Percentiles rank a stretch among this genome's conserved stretches.
phyloP scores from a whole-genome alignment of 768 basidiomycete genomes.

The Sporobolomyces phaffii region DNA sequence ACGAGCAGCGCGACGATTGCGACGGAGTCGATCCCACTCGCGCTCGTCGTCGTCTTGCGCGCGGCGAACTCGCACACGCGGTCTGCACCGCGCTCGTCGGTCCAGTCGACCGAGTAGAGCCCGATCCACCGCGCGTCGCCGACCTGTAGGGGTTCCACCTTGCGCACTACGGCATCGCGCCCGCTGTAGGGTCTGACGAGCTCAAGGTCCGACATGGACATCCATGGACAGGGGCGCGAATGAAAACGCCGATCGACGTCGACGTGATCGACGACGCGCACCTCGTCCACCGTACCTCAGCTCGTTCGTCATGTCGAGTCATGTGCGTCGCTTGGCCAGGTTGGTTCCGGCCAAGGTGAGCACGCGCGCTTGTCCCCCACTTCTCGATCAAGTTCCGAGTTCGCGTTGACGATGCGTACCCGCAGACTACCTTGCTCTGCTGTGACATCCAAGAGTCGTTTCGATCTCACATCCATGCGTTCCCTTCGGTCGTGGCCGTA shows the following conservation, averaged over 20 bases:
- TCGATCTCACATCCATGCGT: slow-evolving; percentile 57
- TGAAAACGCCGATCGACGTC: too few relatives aligned
- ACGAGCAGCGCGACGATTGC: slow-evolving; percentile 73
- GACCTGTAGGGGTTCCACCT: slow-evolving; percentile 7
- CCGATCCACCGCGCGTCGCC: slow-evolving; percentile 8
- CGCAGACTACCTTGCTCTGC: slow-evolving; percentile 59
- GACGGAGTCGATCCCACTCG: slow-evolving; percentile 78
- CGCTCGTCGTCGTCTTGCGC: slow-evolving; percentile 68
- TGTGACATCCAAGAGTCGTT: slow-evolving; percentile 59
- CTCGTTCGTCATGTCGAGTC: too few relatives aligned
- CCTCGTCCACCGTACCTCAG: too few relatives aligned
- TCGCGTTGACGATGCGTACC: too few relatives aligned
- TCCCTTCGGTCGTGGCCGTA: slow-evolving; percentile 62
- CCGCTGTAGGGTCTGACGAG: slow-evolving; percentile 15
- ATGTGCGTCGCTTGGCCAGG: too few relatives aligned
- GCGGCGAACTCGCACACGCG: slow-evolving; percentile 82
- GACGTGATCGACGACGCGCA: too few relatives aligned
- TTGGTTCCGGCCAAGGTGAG: too few relatives aligned
- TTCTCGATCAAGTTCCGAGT: too few relatives aligned
- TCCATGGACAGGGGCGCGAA: background rate
- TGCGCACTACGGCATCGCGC: background rate
- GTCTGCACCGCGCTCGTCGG: slow-evolving; percentile 70
- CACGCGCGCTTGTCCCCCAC: too few relatives aligned
- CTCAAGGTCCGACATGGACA: background rate
- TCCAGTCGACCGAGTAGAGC: slow-evolving; percentile 69